Conservation (phyloP, 257 asterid genomes). For the Sherardia arvensis region DNA sequence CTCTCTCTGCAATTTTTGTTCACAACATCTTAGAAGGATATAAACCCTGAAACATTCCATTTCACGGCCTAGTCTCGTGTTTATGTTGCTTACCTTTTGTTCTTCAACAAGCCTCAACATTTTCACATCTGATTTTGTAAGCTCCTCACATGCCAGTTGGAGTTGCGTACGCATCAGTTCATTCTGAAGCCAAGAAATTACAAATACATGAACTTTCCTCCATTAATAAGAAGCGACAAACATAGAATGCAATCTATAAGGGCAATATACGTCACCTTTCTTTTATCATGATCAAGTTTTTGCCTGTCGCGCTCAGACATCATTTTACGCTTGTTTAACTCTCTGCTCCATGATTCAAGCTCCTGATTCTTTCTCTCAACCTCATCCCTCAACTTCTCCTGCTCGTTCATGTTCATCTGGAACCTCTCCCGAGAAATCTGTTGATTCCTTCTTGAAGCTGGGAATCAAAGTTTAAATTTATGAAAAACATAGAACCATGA, state of each 20-base stretch:
- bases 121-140: conserved; percentile 59
- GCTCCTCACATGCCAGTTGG: conserved; percentile 75
- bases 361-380: conserved; percentile 55
- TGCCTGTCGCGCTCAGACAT: conserved; percentile 68
- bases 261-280: conserved; percentile 40
- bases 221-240: background rate
- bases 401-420: conserved; percentile 57
- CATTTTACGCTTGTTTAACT: conserved; percentile 70
- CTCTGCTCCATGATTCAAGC: conserved; percentile 74
- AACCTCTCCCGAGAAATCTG: conserved; percentile 62
- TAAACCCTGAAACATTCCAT: too few relatives aligned
- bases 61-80: background rate
- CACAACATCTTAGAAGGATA: too few relatives aligned
- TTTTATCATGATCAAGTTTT: conserved; percentile 78
- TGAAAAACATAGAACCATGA: background rate
- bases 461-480: background rate
- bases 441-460: conserved; percentile 78
- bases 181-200: conserved; percentile 34
- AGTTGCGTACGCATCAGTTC: conserved; percentile 56
- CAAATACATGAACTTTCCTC: background rate
- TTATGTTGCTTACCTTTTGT: conserved; percentile 44
- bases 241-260: background rate
- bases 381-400: conserved; percentile 51
- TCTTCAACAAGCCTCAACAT: conserved; percentile 75
- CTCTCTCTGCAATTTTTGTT: conserved; percentile 69